Evolutionary conservation across 2,329 filamentous ascomycete species (phyloP), one percentile per base, ranked within the genome.

Genomic region (Ascocoryne sarcoides): DNA sequence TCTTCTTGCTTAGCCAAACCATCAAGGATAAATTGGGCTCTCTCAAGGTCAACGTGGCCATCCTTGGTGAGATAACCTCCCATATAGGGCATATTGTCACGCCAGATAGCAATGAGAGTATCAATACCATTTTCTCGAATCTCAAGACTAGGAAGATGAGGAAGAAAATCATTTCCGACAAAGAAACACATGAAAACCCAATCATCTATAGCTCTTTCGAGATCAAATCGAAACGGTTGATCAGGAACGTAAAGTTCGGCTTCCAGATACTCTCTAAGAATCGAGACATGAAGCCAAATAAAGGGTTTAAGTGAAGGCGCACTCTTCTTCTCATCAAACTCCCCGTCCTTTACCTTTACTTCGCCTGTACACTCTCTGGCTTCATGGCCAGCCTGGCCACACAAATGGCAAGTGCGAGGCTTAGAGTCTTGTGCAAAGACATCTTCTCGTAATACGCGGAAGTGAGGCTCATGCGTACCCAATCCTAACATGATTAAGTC

Each of bases 181-280:
- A 96, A 96, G 67, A 93, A 96, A 66, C 90, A 96, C 79, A 96
- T 92, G 62, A 96, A 96, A 10, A 96, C 87, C 92, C 90, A 96
- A 60, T 96, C 90, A 62, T 96, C 92, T 44, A 96, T 76, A 18
- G 89, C 89, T 50, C 92, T 80, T 64, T 98, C 92, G 32, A 98
- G 71, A 60, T 98, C 88, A 63, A 94, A 96, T 40, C 77, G 76
- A 64, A 96, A 96, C 2, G 82, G 81, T 50, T 95, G 76, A 41
- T 79, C 75, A 14, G 86, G 82, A 23, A 95, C 81, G 55, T 84
- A 75, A 55, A 98, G 78, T 64, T 98, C 92, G 37, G 86, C 82
- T 43, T 83, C 88, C 40, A 98, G 73, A 60, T 98, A 98, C 64
- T 98, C 92, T 56, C 92, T 78, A 40, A 98, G 67, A 37, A 95